Conservation (phyloP, 345 rosid species). For the Gossypium longicalyx region DNA sequence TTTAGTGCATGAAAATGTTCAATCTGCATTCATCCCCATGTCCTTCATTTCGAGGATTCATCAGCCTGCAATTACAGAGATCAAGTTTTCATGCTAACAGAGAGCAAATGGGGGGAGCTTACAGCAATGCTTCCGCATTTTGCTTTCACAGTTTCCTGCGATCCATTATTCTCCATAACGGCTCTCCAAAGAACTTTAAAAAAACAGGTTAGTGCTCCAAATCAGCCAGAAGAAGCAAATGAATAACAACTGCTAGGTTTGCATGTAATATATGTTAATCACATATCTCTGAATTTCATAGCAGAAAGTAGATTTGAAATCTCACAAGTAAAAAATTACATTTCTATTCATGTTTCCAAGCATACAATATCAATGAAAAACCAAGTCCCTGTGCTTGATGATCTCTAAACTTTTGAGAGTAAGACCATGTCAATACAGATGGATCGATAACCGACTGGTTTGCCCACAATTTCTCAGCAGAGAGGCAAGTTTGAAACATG, state of each 20-base stretch:
- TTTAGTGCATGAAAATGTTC: not conserved
- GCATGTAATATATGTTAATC: conserved; percentile 25
- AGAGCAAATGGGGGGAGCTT: conserved; percentile 11
- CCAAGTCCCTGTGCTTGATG: conserved; percentile 58
- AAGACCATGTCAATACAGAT: conserved; percentile 37
- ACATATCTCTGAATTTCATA: conserved; percentile 18
- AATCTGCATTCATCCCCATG: conserved; percentile 1
- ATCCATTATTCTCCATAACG: conserved; percentile 9
- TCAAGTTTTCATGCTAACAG: not conserved
- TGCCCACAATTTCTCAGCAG: conserved; percentile 36
- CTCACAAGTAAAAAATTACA: conserved; percentile 16
- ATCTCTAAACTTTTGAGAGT: conserved; percentile 44
- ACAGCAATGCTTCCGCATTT: conserved; percentile 9
- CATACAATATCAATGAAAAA: conserved; percentile 59
- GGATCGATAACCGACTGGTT: conserved; percentile 45
- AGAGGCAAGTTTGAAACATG: conserved; percentile 74
- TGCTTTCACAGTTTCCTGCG: not conserved
- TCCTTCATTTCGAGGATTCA: not conserved
- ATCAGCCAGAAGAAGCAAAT: not conserved
- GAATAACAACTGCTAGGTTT: conserved; percentile 14
- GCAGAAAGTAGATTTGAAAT: conserved; percentile 15
- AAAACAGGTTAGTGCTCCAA: too few species aligned
- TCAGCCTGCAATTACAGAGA: conserved; percentile 14
- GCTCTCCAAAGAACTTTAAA: not conserved
- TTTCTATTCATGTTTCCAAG: conserved; percentile 66